Conservation (phyloP, 1,284 basidiomycete genomes). For the Marasmius sp. region DNA sequence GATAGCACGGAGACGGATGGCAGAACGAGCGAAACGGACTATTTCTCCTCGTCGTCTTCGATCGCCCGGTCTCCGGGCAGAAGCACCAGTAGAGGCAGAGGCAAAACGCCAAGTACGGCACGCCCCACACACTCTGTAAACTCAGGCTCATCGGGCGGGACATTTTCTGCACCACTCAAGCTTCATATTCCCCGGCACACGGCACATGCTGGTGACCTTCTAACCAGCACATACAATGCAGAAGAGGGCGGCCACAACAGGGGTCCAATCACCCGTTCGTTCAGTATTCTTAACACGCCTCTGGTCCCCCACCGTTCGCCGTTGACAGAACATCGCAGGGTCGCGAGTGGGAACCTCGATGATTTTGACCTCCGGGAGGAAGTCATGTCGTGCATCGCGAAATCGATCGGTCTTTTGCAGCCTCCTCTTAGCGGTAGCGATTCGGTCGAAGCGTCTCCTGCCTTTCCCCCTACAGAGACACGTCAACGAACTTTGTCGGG, state of each 20-base stretch:
- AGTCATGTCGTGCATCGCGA: slow-evolving; percentile 96
- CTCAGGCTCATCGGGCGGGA: not conserved
- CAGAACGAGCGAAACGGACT: slow-evolving; percentile 48
- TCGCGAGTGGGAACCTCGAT: slow-evolving; percentile 32
- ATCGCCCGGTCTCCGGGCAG: slow-evolving; percentile 27
- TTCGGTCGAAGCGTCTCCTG: slow-evolving; percentile 67
- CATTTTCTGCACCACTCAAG: slow-evolving; percentile 29
- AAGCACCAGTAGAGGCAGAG: slow-evolving; percentile 18
- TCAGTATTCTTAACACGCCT: slow-evolving; percentile 55
- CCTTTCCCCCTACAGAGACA: slow-evolving; percentile 53
- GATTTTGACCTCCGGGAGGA: slow-evolving; percentile 91
- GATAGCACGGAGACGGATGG: slow-evolving; percentile 51
- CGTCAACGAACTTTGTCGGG: slow-evolving; percentile 38
- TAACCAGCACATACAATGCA: slow-evolving; percentile 47
- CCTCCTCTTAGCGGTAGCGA: slow-evolving; percentile 68
- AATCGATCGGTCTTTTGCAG: slow-evolving; percentile 94
- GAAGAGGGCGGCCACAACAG: slow-evolving; percentile 38
- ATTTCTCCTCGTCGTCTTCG: slow-evolving; percentile 40
- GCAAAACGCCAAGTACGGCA: not conserved
- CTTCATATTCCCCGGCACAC: slow-evolving; percentile 39
- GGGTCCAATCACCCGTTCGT: slow-evolving; percentile 44
- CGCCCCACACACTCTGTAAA: not conserved
- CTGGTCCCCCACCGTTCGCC: slow-evolving; percentile 31
- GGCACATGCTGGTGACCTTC: slow-evolving; percentile 71
- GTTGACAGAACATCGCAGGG: slow-evolving; percentile 29